Conservation (phyloP, 73 alveolate species). For the Diophrys sp. region DNA sequence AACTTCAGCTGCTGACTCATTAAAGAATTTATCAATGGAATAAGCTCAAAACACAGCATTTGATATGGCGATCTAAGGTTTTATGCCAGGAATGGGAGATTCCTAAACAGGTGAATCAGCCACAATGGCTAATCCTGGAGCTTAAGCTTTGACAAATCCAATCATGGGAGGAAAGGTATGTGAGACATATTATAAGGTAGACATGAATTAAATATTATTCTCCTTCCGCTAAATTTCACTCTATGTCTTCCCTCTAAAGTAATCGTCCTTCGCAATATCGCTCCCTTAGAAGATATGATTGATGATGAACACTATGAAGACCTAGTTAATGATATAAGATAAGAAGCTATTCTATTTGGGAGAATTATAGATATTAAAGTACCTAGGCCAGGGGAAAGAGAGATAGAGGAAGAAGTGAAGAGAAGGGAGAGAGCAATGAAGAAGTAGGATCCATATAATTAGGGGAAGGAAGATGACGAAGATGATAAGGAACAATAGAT, state of each 20-base stretch:
- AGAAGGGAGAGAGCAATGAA: conserved; percentile 14
- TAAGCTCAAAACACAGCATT: neutral
- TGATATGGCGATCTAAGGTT: conserved; percentile 1
- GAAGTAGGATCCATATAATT: conserved; percentile 4
- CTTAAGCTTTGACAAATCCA: conserved; percentile 38
- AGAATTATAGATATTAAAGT: conserved; percentile 75
- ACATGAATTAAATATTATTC: too few relatives aligned
- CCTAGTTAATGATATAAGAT: conserved; percentile 77
- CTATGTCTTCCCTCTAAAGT: conserved; percentile 73
- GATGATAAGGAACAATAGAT: conserved; percentile 2
- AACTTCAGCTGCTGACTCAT: conserved; percentile 55
- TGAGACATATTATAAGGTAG: conserved; percentile 13
- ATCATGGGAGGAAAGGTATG: conserved; percentile 55
- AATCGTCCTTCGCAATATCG: conserved; percentile 72
- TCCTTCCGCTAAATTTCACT: too few relatives aligned
- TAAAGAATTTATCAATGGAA: conserved; percentile 2
- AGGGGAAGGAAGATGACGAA: conserved; percentile 15
- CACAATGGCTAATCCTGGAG: conserved; percentile 11
- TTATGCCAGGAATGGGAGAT: neutral
- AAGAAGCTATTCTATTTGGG: conserved; percentile 74
- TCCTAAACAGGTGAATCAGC: conserved; percentile 5
- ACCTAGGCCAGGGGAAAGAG: conserved; percentile 45
- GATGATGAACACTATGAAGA: conserved; percentile 81
- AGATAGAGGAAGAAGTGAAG: conserved; percentile 8
- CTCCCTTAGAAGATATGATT: conserved; percentile 59